A percentile compares a stretch with the other conserved stretches of the same genome.
These are phyloP conservation scores for Lepiota brunneoincarnata DNA, from an alignment of 768 basidiomycete species.

Conservation along the genomic window DNA sequence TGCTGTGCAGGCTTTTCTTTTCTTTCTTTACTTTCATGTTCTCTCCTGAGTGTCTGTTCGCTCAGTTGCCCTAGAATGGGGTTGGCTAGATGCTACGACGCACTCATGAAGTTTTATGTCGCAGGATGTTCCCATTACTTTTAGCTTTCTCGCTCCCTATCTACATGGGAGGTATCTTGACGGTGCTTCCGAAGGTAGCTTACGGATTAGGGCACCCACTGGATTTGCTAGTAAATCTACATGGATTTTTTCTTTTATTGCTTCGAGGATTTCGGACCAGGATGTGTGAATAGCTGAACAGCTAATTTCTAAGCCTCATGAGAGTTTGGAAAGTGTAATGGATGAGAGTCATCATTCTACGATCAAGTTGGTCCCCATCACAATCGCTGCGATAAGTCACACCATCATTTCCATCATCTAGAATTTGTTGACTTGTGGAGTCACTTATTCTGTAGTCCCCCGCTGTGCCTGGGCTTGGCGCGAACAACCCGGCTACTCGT, in stretches of 20 bases:
- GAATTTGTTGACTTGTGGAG: no score
- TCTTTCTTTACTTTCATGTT: neutral
- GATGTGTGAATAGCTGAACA: neutral
- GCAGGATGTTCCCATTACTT: slow-evolving; percentile 7
- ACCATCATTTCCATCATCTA: no score
- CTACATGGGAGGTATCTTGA: neutral
- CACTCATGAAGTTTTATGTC: slow-evolving; percentile 19
- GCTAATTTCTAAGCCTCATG: slow-evolving; percentile 17
- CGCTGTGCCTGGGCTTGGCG: no score
- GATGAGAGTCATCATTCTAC: no score
- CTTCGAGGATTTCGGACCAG: neutral
- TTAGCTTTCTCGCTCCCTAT: neutral
- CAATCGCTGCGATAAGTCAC: no score
- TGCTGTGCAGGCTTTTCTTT: no score
- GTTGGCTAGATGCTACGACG: slow-evolving; percentile 13
- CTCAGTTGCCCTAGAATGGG: neutral
- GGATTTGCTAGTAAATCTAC: slow-evolving; percentile 1
- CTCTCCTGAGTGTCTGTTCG: neutral
- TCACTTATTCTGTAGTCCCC: no score
- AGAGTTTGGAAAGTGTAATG: no score
- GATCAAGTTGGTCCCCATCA: slow-evolving; percentile 10
- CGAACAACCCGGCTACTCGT: no score
- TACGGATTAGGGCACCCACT: slow-evolving; percentile 9
- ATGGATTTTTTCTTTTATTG: neutral
- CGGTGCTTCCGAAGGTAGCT: slow-evolving; percentile 4